A percentile compares a stretch with the other conserved stretches of the same genome.
phyloP scores from a whole-genome alignment of 306 rosid genomes.

The Rosa chinensis region DNA sequence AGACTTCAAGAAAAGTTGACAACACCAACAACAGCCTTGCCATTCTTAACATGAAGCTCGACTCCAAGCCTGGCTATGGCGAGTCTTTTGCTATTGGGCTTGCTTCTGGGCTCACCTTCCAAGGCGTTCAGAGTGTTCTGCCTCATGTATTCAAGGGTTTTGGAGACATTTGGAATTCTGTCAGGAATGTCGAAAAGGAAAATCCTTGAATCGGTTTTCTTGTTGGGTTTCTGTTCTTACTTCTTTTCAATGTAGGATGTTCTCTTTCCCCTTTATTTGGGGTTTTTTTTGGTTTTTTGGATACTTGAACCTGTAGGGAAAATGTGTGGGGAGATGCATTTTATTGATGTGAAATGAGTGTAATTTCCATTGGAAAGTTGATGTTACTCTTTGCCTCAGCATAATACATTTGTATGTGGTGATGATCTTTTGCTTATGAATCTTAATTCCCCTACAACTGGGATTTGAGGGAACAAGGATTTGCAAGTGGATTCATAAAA shows the following conservation, averaged over 20 bases:
- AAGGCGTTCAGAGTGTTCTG: conserved; percentile 46
- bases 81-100: conserved; percentile 66
- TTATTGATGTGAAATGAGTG: conserved; percentile 6
- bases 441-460: neutral
- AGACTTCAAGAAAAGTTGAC: conserved; percentile 68
- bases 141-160: conserved; percentile 63
- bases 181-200: conserved; percentile 35
- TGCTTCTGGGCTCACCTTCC: conserved; percentile 65
- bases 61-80: conserved; percentile 75
- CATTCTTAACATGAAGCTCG: conserved; percentile 69
- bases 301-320: neutral
- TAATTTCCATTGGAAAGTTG: neutral
- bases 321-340: neutral
- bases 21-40: conserved; percentile 46
- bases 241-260: neutral
- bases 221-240: neutral
- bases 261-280: neutral
- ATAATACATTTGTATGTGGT: neutral
- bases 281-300: neutral
- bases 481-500: neutral
- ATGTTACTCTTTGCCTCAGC: neutral
- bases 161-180: conserved; percentile 67
- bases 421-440: neutral
- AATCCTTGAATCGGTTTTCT: conserved; percentile 21
- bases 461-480: neutral